Evolutionary conservation across 257 asterid genomes (phyloP).

Genomic region (Nicotiana obtusifolia): DNA sequence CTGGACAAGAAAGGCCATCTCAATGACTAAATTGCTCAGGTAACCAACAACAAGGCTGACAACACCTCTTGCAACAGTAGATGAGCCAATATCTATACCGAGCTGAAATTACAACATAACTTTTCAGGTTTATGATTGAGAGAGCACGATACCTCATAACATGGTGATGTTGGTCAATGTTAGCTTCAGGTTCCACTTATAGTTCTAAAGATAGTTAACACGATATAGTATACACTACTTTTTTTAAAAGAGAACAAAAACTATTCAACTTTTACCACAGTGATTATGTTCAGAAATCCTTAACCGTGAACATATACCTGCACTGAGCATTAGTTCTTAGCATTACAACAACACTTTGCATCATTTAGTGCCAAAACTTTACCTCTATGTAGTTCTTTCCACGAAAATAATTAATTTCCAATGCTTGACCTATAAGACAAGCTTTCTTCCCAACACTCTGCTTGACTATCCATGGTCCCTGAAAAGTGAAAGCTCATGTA

Average conservation of each 20-base stretch:
- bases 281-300: neutral
- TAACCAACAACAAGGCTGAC: constrained; percentile 88
- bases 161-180: neutral
- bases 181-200: neutral
- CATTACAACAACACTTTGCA: neutral
- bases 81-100: constrained; percentile 78
- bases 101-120: constrained; percentile 39
- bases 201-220: neutral
- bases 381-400: constrained; percentile 98
- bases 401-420: constrained; percentile 65
- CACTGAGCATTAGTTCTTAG: neutral
- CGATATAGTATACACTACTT: neutral
- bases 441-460: constrained; percentile 93
- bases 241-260: neutral
- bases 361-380: constrained; percentile 1
- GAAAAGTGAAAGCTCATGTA: constrained; percentile 14
- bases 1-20: constrained; percentile 93
- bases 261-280: neutral
- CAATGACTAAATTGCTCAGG: constrained; percentile 81
- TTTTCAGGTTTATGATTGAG: neutral
- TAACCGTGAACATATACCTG: neutral
- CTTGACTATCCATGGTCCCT: constrained; percentile 99
- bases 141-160: neutral
- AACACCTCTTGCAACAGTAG: constrained; percentile 83
- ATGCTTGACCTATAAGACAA: constrained; percentile 82